These are phyloP conservation scores for Stephania japonica DNA, from an alignment of 164 flowering plant genomes.

Conservation along the genomic window DNA sequence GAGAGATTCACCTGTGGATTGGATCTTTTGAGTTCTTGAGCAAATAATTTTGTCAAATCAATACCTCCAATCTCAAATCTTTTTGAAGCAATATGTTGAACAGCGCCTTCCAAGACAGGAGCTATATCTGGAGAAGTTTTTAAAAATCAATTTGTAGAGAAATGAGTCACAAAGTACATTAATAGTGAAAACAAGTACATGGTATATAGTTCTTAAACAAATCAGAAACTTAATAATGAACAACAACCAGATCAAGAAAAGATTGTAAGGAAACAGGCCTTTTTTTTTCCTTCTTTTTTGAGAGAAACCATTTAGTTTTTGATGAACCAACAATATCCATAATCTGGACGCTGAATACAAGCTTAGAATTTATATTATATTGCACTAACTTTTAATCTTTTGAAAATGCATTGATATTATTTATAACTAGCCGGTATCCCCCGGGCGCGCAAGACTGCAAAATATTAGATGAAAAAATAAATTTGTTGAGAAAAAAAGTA, in stretches of 20 bases:
- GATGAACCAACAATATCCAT: not conserved
- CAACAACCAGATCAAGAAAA: not conserved
- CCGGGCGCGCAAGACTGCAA: too few species aligned
- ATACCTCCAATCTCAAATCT: constrained; percentile 88
- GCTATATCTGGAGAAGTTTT: constrained; percentile 78
- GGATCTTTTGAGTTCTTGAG: constrained; percentile 68
- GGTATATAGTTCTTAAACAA: constrained; percentile 1
- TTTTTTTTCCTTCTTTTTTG: not conserved
- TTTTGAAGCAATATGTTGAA: constrained; percentile 97
- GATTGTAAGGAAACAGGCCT: not conserved
- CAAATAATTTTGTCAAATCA: constrained; percentile 81
- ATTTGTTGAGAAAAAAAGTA: too few species aligned
- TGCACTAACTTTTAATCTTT: not conserved
- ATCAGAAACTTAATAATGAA: not conserved
- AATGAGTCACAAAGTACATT: constrained; percentile 1
- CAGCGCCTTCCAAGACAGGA: constrained; percentile 98
- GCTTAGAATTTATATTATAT: not conserved
- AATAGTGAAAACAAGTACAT: not conserved
- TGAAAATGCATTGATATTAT: not conserved
- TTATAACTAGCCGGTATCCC: too few species aligned
- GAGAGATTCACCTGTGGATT: constrained; percentile 63
- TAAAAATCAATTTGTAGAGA: constrained; percentile 13
- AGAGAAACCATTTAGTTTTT: not conserved
- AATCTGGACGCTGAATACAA: not conserved
- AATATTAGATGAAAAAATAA: too few species aligned